Evolutionary conservation across 1,284 basidiomycete genomes (phyloP).

Genomic region (Heimioporus retisporus): DNA sequence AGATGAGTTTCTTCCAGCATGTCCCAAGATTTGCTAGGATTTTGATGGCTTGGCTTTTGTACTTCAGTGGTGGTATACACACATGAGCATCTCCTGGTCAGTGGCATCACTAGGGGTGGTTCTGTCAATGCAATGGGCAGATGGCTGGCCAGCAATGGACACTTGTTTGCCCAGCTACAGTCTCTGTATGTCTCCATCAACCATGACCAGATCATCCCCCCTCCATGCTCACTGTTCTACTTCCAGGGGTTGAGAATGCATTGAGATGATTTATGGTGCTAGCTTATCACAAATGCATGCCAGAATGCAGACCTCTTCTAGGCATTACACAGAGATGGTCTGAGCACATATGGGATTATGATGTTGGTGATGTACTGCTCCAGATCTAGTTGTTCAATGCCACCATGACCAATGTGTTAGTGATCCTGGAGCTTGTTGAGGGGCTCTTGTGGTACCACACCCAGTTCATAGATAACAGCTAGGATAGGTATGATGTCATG

Average conservation of each 20-base stretch:
- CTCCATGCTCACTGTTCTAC: neutral
- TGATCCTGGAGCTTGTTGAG: constrained; percentile 24
- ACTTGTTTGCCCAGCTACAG: constrained; percentile 42
- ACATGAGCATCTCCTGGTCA: constrained; percentile 45
- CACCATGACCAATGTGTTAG: constrained; percentile 22
- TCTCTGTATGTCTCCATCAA: too few relatives aligned
- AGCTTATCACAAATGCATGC: constrained; percentile 27
- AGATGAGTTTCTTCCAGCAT: too few relatives aligned
- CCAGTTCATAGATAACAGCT: constrained; percentile 43
- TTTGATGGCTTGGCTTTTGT: neutral
- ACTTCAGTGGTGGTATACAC: constrained; percentile 43
- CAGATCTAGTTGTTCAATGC: constrained; percentile 29
- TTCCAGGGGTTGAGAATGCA: constrained; percentile 55
- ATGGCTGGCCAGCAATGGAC: constrained; percentile 55
- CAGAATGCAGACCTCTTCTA: constrained; percentile 49
- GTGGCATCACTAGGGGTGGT: constrained; percentile 47
- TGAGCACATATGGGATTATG: constrained; percentile 43
- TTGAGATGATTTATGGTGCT: constrained; percentile 39
- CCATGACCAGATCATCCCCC: too few relatives aligned
- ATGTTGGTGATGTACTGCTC: constrained; percentile 39
- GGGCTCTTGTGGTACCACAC: constrained; percentile 42
- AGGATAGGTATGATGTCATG: constrained; percentile 25
- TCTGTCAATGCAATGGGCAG: constrained; percentile 32
- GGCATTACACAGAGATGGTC: constrained; percentile 61
- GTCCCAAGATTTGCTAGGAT: too few relatives aligned